Percentiles rank a stretch among this genome's conserved stretches.
Evolutionary conservation across 225 moss, liverwort and hornwort genomes (phyloP).

Genomic region (Anthoceros angustus): DNA sequence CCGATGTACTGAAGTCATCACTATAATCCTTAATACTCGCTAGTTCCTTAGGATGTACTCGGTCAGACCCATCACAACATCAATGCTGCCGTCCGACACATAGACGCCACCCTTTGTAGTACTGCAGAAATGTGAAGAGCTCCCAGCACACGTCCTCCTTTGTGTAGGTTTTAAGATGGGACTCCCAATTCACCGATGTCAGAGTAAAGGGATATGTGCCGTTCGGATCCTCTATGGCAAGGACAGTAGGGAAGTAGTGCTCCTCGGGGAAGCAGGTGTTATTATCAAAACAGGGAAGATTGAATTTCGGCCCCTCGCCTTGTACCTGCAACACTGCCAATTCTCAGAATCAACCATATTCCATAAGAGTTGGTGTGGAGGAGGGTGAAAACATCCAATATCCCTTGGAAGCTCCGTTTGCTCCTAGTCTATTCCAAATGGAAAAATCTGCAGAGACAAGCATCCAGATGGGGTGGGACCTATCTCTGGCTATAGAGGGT

Average conservation of each 20-base stretch:
- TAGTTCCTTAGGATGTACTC: neutral
- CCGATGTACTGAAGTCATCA: neutral
- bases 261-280: conserved; percentile 25
- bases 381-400: too few species aligned
- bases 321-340: neutral
- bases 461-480: too few species aligned
- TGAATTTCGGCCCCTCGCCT: conserved; percentile 15
- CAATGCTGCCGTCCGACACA: neutral
- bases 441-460: too few species aligned
- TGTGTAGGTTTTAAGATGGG: conserved; percentile 12
- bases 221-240: conserved; percentile 8
- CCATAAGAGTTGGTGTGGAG: too few species aligned
- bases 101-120: neutral
- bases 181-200: conserved; percentile 16
- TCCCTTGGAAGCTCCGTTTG: too few species aligned
- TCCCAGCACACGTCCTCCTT: conserved; percentile 2
- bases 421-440: too few species aligned
- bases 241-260: conserved; percentile 27
- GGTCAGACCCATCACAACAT: neutral
- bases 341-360: too few species aligned
- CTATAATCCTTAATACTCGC: neutral
- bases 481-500: neutral
- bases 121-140: conserved; percentile 11
- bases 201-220: neutral
- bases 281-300: conserved; percentile 13